Evolutionary conservation across 2,329 filamentous ascomycete species (phyloP).

Genomic region (Penicillium corylophilum): DNA sequence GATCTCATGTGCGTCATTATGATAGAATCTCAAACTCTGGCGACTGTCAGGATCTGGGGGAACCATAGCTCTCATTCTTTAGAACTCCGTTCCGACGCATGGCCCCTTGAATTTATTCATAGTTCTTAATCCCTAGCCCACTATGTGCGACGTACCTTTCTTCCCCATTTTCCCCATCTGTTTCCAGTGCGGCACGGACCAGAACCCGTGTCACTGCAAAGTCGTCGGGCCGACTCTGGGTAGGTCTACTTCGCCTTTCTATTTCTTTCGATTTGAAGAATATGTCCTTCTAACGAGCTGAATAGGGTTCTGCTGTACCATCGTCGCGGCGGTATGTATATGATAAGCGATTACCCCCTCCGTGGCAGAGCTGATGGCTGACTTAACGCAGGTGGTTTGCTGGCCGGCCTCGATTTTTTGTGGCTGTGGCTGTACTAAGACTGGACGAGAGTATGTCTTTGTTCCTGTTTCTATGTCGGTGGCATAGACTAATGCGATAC

Average conservation of each 20-base stretch:
- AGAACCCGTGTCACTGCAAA: slow-evolving; percentile 59
- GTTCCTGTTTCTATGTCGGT: not conserved
- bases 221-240: slow-evolving; percentile 57
- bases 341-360: not conserved
- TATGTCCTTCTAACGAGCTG: no score
- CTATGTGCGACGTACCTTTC: slow-evolving; percentile 41
- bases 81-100: not conserved
- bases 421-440: slow-evolving; percentile 56
- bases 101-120: not conserved
- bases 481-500: slow-evolving; percentile 17
- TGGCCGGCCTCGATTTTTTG: slow-evolving; percentile 58
- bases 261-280: no score
- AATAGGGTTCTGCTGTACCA: slow-evolving; percentile 46
- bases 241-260: slow-evolving; percentile 23
- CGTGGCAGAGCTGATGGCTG: not conserved
- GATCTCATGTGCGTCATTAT: slow-evolving; percentile 27
- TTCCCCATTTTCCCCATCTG: slow-evolving; percentile 53
- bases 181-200: slow-evolving; percentile 57
- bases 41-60: not conserved
- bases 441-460: slow-evolving; percentile 52
- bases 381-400: slow-evolving; percentile 47
- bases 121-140: slow-evolving; percentile 2
- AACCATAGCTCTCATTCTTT: not conserved
- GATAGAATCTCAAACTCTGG: slow-evolving; percentile 16
- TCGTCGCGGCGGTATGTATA: slow-evolving; percentile 51